Evolutionary conservation across 2,329 filamentous ascomycete genomes (phyloP).

Genomic region (Arthrobotrys sphaeroides): DNA sequence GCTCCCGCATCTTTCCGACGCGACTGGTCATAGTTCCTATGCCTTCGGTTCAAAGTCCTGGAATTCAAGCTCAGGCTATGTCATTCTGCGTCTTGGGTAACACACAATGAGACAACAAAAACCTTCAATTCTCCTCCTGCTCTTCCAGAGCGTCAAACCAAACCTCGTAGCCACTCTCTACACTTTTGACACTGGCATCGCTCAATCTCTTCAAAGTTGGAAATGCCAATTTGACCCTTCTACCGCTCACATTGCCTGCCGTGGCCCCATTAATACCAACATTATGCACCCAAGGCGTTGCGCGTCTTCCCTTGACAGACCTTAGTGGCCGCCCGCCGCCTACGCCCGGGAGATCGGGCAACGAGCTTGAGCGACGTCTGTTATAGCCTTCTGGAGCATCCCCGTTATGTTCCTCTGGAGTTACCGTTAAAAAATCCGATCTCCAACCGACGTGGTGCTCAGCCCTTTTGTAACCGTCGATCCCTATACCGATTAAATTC

Average conservation of each 20-base stretch:
- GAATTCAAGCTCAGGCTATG: not conserved
- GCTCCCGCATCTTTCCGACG: too few relatives aligned
- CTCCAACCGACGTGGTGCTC: slow-evolving; percentile 42
- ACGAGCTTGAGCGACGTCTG: slow-evolving; percentile 43
- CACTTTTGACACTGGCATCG: slow-evolving; percentile 43
- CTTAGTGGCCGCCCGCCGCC: slow-evolving; percentile 9
- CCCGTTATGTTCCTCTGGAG: slow-evolving; percentile 7
- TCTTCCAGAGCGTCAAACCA: slow-evolving; percentile 48
- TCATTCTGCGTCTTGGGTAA: not conserved
- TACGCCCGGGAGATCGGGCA: slow-evolving; percentile 38
- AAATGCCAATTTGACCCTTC: slow-evolving; percentile 30
- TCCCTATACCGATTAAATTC: not conserved
- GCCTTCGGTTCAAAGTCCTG: too few relatives aligned
- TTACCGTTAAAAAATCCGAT: slow-evolving; percentile 21
- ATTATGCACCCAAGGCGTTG: slow-evolving; percentile 52
- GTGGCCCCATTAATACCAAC: slow-evolving; percentile 29
- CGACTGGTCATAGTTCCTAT: too few relatives aligned
- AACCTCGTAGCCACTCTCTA: slow-evolving; percentile 31
- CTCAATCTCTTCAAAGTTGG: slow-evolving; percentile 42
- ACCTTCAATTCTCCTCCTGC: slow-evolving; percentile 15
- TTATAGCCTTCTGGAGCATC: slow-evolving; percentile 1
- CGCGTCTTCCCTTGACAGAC: slow-evolving; percentile 40
- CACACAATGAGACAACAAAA: not conserved
- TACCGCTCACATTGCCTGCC: not conserved
- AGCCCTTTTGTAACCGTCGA: not conserved